These are phyloP conservation scores for Vanilla planifolia DNA, from an alignment of 106 monocot species.

Conservation along the genomic window DNA sequence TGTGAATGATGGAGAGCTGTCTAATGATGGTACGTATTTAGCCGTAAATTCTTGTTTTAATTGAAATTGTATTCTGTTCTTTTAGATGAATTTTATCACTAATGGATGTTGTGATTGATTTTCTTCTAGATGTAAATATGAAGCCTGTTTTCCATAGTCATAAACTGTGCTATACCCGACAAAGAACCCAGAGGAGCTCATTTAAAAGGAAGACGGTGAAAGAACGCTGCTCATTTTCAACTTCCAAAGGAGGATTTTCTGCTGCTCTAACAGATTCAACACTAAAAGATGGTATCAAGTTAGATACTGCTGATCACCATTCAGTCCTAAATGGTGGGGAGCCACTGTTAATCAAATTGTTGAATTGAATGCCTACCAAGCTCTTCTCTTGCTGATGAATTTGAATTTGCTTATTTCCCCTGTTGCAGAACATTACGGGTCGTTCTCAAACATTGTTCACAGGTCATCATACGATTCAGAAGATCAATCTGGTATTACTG, in stretches of 20 bases:
- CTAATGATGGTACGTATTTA: conserved; percentile 27
- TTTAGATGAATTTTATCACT: background rate
- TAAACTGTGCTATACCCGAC: conserved; percentile 69
- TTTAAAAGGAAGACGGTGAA: conserved; percentile 63
- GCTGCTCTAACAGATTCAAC: background rate
- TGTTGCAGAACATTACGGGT: conserved; percentile 41
- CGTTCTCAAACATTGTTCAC: conserved; percentile 19
- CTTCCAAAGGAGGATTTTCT: conserved; percentile 11
- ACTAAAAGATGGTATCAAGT: conserved; percentile 19
- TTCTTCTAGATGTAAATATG: conserved; percentile 32
- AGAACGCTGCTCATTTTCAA: conserved; percentile 23
- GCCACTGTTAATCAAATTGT: conserved; percentile 3
- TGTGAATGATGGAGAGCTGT: conserved; percentile 31
- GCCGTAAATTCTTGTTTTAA: background rate
- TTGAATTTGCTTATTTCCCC: background rate
- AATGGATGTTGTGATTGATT: conserved; percentile 7
- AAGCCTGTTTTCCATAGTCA: conserved; percentile 41
- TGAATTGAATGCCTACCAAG: background rate
- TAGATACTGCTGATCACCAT: conserved; percentile 20
- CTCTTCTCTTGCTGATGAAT: background rate
- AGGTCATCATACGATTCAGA: conserved; percentile 37
- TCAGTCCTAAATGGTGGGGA: conserved; percentile 19
- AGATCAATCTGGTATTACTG: conserved; percentile 37
- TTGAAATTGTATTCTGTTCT: no score
- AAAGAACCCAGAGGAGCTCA: conserved; percentile 50